Conservation (phyloP, 495 filamentous ascomycete genomes). For the Tuber microsphaerosporum region DNA sequence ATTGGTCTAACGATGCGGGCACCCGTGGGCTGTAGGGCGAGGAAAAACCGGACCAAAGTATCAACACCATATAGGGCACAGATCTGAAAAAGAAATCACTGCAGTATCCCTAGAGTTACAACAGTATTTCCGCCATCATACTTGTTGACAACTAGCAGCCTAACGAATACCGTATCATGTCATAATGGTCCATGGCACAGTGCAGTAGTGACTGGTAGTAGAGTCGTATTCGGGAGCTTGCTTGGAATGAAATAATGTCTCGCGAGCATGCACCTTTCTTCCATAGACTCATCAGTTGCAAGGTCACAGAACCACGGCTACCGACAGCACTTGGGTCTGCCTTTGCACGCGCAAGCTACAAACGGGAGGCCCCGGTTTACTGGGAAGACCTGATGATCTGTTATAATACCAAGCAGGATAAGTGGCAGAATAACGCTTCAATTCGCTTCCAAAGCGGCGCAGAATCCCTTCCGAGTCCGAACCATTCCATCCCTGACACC, state of each 20-base stretch:
- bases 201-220: not conserved
- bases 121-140: not conserved
- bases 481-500: not conserved
- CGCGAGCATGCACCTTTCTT: not conserved
- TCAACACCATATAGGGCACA: not conserved
- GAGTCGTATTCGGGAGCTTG: not conserved
- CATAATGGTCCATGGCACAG: not conserved
- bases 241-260: not conserved
- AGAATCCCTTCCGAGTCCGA: not conserved
- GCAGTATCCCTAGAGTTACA: not conserved
- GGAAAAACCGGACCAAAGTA: not conserved
- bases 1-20: not conserved
- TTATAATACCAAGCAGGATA: not conserved
- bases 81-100: not conserved
- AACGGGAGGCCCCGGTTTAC: not conserved
- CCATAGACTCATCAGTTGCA: not conserved
- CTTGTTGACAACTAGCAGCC: not conserved
- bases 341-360: not conserved
- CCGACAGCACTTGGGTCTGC: not conserved
- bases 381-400: not conserved
- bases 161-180: not conserved
- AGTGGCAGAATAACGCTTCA: not conserved
- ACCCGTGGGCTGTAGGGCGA: not conserved
- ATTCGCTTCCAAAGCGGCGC: not conserved
- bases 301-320: not conserved